Evolutionary conservation across 768 basidiomycete genomes (phyloP), one percentile per base, ranked within the genome.

Genomic region (Pleurotus sapidus): DNA sequence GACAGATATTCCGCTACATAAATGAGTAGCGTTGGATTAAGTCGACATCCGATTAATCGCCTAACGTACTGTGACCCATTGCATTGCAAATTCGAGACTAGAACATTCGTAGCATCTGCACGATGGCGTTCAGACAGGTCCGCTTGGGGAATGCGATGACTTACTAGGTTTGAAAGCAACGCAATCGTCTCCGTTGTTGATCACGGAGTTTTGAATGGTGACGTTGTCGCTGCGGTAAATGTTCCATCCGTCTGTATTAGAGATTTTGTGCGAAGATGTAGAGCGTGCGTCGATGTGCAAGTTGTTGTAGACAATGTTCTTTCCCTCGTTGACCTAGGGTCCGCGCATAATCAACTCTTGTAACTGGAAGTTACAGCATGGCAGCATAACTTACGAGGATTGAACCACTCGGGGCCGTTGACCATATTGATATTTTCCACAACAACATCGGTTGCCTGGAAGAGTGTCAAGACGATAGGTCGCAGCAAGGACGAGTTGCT

Each of bases 181-280:
- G 62, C 82, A 85, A 61, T 84, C 83, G 57, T 85, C 83, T 2
- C 77, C 80, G 53, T 83, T 83, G 46, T 74, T 75, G 51, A 84
- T 81, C 38, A 75, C 69, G 1, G 81, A 82, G 59, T 84, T 76
- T 49, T 68, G 61, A 42, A 84, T 78, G 1, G 68, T 65, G 27
- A 84, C 77, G 54, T 67, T 71, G 61, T 83, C 77, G 60, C 80
- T 81, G 30, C 83, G 77, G 65, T 85, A 86, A 38, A 83, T 78
- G 61, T 87, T 80, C 84, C 84, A 85, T 4, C 85, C 86, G 62
- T 87, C 84, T 5, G 82, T 83, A 60, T 85, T 84, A 23, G 70
- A 66, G 1, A 80, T 73, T 0, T 55, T 59, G 57, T 79, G 68
- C 7, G 68, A 71, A 5, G 78, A 79, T 12, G 73, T 80, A 3